These are phyloP conservation scores for Venturia asperata DNA, from an alignment of 2,329 filamentous ascomycete species.

Conservation along the genomic window DNA sequence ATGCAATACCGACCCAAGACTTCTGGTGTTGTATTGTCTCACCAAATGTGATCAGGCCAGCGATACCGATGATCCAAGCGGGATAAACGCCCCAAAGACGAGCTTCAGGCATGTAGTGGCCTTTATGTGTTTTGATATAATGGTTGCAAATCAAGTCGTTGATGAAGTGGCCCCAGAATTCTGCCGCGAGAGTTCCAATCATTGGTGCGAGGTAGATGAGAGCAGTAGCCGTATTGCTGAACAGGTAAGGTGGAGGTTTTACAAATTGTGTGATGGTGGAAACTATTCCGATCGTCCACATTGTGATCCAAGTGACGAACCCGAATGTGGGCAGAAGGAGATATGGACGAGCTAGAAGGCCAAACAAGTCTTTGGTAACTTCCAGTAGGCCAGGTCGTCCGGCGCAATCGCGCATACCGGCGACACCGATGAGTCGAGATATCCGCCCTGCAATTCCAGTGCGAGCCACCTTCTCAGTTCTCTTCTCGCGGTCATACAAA, in stretches of 20 bases:
- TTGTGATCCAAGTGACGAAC: constrained; percentile 21
- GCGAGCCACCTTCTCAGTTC: not conserved
- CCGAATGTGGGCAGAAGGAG: constrained; percentile 23
- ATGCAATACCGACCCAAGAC: constrained; percentile 29
- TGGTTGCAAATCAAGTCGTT: constrained; percentile 31
- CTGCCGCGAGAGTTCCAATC: constrained; percentile 30
- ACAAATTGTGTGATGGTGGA: constrained; percentile 26
- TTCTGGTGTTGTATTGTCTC: constrained; percentile 30
- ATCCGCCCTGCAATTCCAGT: constrained; percentile 16
- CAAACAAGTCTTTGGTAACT: constrained; percentile 21
- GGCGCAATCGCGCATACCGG: constrained; percentile 18
- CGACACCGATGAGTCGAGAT: constrained; percentile 19
- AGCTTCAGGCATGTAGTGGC: constrained; percentile 27
- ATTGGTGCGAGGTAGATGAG: constrained; percentile 32
- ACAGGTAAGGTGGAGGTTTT: constrained; percentile 24
- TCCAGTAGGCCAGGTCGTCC: constrained; percentile 20
- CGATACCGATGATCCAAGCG: constrained; percentile 29
- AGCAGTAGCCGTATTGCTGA: constrained; percentile 25
- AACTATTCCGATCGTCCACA: constrained; percentile 28
- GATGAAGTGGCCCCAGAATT: constrained; percentile 33
- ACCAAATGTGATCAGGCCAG: constrained; percentile 30
- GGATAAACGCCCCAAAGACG: constrained; percentile 31
- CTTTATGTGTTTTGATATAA: constrained; percentile 29
- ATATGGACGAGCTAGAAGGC: constrained; percentile 22
- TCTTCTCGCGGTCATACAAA: constrained; percentile 28